phyloP scores from a whole-genome alignment of 768 basidiomycete genomes.

The Gloeophyllum trabeum region DNA sequence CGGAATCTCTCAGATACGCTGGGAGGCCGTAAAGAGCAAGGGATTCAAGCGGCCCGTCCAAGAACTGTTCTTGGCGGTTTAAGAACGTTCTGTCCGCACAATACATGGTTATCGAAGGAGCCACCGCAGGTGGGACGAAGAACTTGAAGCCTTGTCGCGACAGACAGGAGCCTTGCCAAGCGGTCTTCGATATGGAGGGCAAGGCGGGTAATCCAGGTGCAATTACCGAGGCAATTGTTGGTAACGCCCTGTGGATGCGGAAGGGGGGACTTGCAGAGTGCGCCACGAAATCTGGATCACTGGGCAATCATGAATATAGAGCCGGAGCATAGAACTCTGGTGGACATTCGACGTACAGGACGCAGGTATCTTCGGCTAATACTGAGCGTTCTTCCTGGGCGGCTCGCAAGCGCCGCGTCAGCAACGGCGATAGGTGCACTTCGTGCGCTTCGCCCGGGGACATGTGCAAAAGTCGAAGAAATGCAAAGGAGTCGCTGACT shows the following conservation, averaged over 20 bases:
- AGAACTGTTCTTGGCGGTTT: slow-evolving; percentile 48
- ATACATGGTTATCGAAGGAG: slow-evolving; percentile 68
- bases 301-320: no score
- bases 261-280: no score
- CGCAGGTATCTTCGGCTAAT: not conserved
- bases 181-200: slow-evolving; percentile 41
- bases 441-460: slow-evolving; percentile 55
- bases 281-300: no score
- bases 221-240: no score
- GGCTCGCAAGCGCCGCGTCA: slow-evolving; percentile 42
- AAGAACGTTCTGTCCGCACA: slow-evolving; percentile 73
- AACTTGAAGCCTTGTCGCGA: slow-evolving; percentile 74
- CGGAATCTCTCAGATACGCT: slow-evolving; percentile 48
- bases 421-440: slow-evolving; percentile 47
- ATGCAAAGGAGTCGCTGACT: slow-evolving; percentile 59
- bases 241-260: no score
- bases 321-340: no score
- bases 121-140: slow-evolving; percentile 77
- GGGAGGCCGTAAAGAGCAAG: slow-evolving; percentile 81
- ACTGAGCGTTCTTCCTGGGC: slow-evolving; percentile 26
- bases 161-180: slow-evolving; percentile 71
- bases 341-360: not conserved
- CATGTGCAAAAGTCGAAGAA: slow-evolving; percentile 58
- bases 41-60: slow-evolving; percentile 65
- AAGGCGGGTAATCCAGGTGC: slow-evolving; percentile 44